These are phyloP conservation scores for Thelonectria rubi DNA, from an alignment of 2,329 filamentous ascomycete species.

Conservation along the genomic window DNA sequence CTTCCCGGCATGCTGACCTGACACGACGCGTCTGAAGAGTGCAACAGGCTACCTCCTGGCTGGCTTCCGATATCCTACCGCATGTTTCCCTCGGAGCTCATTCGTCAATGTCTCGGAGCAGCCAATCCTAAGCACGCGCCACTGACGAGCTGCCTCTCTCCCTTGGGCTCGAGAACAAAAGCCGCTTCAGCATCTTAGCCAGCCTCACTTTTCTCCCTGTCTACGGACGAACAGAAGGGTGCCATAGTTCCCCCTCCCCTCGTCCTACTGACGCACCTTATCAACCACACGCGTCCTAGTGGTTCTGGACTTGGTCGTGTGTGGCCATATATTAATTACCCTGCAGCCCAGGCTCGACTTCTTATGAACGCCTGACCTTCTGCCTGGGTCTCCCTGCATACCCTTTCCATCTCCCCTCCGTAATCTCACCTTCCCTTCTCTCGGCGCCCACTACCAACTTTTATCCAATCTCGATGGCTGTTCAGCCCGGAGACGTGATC, in stretches of 20 bases:
- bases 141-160: neutral
- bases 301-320: constrained; percentile 4
- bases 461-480: constrained; percentile 3
- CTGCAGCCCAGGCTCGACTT: constrained; percentile 13
- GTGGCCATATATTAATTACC: constrained; percentile 6
- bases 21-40: neutral
- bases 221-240: neutral
- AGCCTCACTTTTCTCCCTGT: constrained; percentile 23
- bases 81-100: neutral
- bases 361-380: constrained; percentile 27
- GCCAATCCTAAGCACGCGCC: neutral
- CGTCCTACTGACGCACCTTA: constrained; percentile 20
- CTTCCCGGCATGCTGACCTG: constrained; percentile 4
- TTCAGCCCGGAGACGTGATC: constrained; percentile 46
- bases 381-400: constrained; percentile 17
- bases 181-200: constrained; percentile 6
- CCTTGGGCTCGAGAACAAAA: neutral
- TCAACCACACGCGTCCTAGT: constrained; percentile 10
- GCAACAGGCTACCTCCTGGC: neutral
- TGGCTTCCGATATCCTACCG: neutral
- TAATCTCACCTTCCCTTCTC: constrained; percentile 13
- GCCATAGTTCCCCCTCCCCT: constrained; percentile 13
- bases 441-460: neutral
- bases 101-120: neutral
- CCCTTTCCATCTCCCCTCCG: constrained; percentile 13